A percentile compares a stretch with the other conserved stretches of the same genome.
Conservation (phyloP, 495 filamentous ascomycete genomes). For the Xylaria palmicola region DNA sequence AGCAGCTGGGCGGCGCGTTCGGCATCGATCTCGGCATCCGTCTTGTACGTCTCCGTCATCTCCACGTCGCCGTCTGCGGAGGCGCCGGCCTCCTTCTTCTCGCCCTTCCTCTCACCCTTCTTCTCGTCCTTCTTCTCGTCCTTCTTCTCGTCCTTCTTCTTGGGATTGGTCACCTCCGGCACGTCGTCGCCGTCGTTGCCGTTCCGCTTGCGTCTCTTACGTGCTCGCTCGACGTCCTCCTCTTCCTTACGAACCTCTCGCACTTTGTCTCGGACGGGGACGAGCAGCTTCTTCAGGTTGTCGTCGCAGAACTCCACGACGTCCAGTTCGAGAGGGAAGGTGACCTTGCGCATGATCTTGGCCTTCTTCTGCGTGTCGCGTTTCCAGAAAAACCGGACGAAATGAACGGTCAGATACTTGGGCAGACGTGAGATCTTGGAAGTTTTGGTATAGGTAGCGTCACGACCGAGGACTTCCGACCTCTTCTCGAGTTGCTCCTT, state of each 20-base stretch:
- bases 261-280: slow-evolving; percentile 92
- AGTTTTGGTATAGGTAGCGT: slow-evolving; percentile 83
- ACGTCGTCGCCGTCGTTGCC: slow-evolving; percentile 59
- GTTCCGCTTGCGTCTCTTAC: slow-evolving; percentile 81
- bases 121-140: slow-evolving; percentile 48
- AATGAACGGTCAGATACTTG: slow-evolving; percentile 94
- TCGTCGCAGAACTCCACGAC: slow-evolving; percentile 95
- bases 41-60: slow-evolving; percentile 81
- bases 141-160: slow-evolving; percentile 33
- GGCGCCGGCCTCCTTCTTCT: slow-evolving; percentile 22
- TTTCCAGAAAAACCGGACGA: slow-evolving; percentile 98
- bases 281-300: slow-evolving; percentile 73
- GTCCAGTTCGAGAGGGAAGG: slow-evolving; percentile 90
- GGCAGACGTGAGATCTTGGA: slow-evolving; percentile 86
- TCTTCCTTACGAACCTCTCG: slow-evolving; percentile 94
- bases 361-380: slow-evolving; percentile 92
- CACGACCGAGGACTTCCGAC: slow-evolving; percentile 72
- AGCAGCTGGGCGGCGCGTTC: slow-evolving; percentile 73
- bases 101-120: slow-evolving; percentile 46
- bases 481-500: slow-evolving; percentile 89
- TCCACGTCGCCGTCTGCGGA: slow-evolving; percentile 60
- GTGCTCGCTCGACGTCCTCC: slow-evolving; percentile 80
- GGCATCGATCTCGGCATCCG: slow-evolving; percentile 86
- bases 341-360: slow-evolving; percentile 99
- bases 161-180: slow-evolving; percentile 27